phyloP scores from a whole-genome alignment of 2,329 filamentous ascomycete species.

The Biscogniauxia sp. region DNA sequence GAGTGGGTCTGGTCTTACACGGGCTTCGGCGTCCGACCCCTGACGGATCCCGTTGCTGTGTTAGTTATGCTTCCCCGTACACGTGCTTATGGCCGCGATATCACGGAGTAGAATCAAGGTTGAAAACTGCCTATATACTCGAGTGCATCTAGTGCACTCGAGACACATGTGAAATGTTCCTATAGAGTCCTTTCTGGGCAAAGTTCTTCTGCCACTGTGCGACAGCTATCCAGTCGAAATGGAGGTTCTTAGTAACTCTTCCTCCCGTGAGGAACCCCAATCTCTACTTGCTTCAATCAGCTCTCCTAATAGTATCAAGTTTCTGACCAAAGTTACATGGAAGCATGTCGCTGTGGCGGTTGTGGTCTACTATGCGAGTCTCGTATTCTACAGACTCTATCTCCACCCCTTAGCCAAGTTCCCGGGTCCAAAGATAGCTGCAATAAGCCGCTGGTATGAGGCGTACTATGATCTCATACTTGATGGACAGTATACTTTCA shows the following conservation, averaged over 20 bases:
- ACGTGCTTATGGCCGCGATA: background rate
- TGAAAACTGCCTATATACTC: background rate
- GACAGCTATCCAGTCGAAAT: background rate
- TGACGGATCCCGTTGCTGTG: background rate
- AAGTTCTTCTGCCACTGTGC: background rate
- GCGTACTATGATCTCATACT: conserved; percentile 11
- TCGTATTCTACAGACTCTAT: conserved; percentile 1
- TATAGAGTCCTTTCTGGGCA: background rate
- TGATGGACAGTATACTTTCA: conserved; percentile 14
- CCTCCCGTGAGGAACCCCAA: background rate
- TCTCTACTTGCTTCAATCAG: background rate
- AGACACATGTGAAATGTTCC: background rate
- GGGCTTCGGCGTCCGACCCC: background rate
- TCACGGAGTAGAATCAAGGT: background rate
- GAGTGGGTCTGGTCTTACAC: background rate
- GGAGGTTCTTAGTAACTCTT: background rate
- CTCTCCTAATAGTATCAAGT: background rate
- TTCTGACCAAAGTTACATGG: background rate
- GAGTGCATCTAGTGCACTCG: background rate
- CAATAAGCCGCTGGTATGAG: conserved; percentile 12
- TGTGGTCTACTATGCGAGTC: background rate
- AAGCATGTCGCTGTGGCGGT: background rate
- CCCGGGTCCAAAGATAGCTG: conserved; percentile 10
- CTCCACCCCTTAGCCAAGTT: conserved; percentile 3
- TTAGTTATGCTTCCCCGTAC: background rate